phyloP scores from a whole-genome alignment of 768 basidiomycete species.

The Epithele typhae region DNA sequence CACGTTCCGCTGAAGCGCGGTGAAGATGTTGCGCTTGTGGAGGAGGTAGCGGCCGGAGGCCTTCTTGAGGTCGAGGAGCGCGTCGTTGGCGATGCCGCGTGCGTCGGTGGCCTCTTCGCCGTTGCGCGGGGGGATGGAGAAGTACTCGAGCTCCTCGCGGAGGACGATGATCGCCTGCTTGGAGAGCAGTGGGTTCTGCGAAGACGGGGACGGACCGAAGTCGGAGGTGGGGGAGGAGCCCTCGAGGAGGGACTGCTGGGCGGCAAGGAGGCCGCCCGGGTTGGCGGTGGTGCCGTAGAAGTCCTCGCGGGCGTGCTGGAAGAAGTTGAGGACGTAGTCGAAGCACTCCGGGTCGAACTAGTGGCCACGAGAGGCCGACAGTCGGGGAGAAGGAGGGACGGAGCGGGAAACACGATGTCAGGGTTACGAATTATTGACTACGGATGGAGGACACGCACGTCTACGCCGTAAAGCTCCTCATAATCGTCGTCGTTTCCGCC shows the following conservation, averaged over 20 bases:
- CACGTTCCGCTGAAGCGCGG: conserved; percentile 96
- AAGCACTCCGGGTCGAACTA: conserved; percentile 99
- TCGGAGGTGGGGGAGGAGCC: conserved; percentile 53
- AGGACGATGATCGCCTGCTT: conserved; percentile 99
- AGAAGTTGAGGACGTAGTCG: conserved; percentile 89
- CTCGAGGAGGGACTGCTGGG: conserved; percentile 78
- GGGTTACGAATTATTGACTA: conserved; percentile 4
- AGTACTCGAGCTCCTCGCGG: conserved; percentile 97
- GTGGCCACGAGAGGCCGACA: neutral
- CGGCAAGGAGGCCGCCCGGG: conserved; percentile 67
- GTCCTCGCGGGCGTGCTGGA: conserved; percentile 76
- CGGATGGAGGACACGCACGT: conserved; percentile 64
- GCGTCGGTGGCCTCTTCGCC: conserved; percentile 62
- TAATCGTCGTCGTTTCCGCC: conserved; percentile 72
- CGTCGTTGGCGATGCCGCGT: conserved; percentile 75
- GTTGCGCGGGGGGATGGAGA: conserved; percentile 83
- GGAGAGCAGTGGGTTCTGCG: conserved; percentile 86
- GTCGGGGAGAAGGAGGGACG: neutral
- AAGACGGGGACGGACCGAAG: conserved; percentile 56
- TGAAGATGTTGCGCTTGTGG: conserved; percentile 90
- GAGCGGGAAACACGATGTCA: too few relatives aligned
- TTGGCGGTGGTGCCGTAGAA: conserved; percentile 82
- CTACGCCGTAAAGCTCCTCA: conserved; percentile 94
- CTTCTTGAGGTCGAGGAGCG: conserved; percentile 76
- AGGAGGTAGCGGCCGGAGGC: conserved; percentile 85